Conservation (phyloP, 2,329 filamentous ascomycete genomes). For the Scytalidium lignicola region DNA sequence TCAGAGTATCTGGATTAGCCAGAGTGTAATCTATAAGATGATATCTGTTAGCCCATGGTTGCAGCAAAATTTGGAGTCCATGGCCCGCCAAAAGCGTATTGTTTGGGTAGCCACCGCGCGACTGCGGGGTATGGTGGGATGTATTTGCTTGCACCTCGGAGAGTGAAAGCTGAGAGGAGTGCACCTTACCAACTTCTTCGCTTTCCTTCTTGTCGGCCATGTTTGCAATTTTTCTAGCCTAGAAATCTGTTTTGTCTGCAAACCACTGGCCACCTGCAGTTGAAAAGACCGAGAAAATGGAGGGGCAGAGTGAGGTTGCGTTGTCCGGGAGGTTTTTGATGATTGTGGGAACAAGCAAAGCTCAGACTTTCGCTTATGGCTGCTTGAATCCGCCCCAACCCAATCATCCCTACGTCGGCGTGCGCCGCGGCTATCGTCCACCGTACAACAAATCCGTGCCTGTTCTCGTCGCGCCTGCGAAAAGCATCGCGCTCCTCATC, state of each 20-base stretch:
- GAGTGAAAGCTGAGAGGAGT: conserved; percentile 23
- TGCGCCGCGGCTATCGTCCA: neutral
- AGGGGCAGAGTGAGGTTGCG: neutral
- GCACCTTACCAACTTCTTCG: conserved; percentile 34
- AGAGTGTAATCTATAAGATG: conserved; percentile 71
- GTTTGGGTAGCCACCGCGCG: neutral
- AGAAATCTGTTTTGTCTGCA: neutral
- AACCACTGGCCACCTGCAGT: neutral
- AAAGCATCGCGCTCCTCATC: neutral
- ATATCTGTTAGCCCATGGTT: neutral
- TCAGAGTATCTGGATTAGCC: conserved; percentile 89
- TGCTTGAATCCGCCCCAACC: neutral
- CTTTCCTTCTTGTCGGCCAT: conserved; percentile 38
- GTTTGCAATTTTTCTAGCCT: conserved; percentile 12
- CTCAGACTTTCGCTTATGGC: neutral
- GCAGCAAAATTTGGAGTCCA: neutral
- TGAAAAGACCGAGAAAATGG: neutral
- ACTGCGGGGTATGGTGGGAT: neutral
- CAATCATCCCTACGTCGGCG: neutral
- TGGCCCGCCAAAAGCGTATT: neutral
- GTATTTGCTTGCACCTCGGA: neutral
- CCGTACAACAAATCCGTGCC: neutral
- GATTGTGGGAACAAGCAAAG: neutral
- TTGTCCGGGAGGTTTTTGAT: neutral
- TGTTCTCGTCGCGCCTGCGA: neutral